Evolutionary conservation across 192 early-diverging fungal species (phyloP).

Genomic region (Dissophora globulifera): DNA sequence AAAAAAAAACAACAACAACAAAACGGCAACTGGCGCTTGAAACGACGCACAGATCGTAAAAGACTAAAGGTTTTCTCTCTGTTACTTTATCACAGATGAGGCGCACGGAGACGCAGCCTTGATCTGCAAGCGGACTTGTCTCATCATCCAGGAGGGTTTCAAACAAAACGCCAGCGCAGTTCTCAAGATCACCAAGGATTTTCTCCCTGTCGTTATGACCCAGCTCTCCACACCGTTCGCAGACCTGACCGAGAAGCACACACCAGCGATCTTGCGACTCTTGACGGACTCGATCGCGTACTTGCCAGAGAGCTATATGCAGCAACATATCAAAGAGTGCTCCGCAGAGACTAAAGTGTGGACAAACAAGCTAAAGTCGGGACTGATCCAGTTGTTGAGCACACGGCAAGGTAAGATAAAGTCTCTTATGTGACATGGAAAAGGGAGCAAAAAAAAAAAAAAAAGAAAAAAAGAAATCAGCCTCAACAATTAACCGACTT

Average conservation of each 20-base stretch:
- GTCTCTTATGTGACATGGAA: not conserved
- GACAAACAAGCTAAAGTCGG: conserved; percentile 40
- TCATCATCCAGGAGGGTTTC: conserved; percentile 39
- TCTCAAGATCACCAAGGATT: conserved; percentile 32
- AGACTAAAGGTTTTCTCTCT: too few relatives aligned
- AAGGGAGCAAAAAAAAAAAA: too few relatives aligned
- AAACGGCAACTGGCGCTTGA: too few relatives aligned
- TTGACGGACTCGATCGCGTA: conserved; percentile 17
- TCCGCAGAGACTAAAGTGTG: conserved; percentile 11
- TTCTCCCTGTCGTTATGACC: conserved; percentile 31
- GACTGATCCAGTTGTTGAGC: conserved; percentile 42
- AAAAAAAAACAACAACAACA: too few relatives aligned
- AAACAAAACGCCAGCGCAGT: conserved; percentile 29
- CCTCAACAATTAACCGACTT: not conserved
- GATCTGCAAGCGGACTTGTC: conserved; percentile 28
- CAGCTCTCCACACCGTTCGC: conserved; percentile 21
- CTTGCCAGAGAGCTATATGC: conserved; percentile 30
- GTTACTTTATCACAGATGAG: too few relatives aligned
- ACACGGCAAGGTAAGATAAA: conserved; percentile 33
- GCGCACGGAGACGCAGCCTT: conserved; percentile 22
- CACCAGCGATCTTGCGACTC: conserved; percentile 22
- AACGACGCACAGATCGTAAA: too few relatives aligned
- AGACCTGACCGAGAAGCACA: conserved; percentile 18
- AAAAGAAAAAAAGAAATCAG: too few relatives aligned
- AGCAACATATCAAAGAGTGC: conserved; percentile 25